A percentile compares a stretch with the other conserved stretches of the same genome.
Evolutionary conservation across 495 filamentous ascomycete species (phyloP).

Genomic region (Chlorociboria aeruginascens): DNA sequence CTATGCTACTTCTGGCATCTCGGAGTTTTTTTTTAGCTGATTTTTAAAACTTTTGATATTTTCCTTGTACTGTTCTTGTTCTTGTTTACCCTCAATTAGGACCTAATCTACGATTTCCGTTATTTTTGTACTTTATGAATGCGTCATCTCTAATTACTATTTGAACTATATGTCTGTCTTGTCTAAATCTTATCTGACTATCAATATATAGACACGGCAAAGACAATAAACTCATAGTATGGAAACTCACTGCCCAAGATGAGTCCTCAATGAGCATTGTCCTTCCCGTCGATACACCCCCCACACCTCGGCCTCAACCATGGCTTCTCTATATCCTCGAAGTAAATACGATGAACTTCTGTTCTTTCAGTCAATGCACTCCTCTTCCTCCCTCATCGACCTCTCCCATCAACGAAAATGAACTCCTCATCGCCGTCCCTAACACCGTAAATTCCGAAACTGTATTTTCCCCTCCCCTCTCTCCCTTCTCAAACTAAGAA

Average conservation of each 20-base stretch:
- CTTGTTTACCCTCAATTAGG: no score
- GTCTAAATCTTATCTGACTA: conserved; percentile 1
- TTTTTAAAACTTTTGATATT: no score
- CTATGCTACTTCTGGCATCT: no score
- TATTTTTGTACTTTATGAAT: no score
- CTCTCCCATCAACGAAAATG: conserved; percentile 10
- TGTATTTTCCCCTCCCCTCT: conserved; percentile 26
- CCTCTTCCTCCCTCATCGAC: neutral
- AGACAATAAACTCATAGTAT: conserved; percentile 78
- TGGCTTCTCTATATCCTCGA: conserved; percentile 76
- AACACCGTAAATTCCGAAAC: conserved; percentile 66
- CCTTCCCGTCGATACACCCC: conserved; percentile 53
- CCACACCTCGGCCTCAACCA: conserved; percentile 45
- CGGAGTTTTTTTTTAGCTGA: no score
- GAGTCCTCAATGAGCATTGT: conserved; percentile 51
- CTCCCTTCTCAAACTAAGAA: neutral
- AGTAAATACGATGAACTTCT: conserved; percentile 94
- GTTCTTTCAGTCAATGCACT: conserved; percentile 48
- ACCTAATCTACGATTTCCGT: no score
- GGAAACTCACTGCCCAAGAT: conserved; percentile 56
- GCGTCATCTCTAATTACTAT: no score
- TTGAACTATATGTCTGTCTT: neutral
- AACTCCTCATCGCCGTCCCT: conserved; percentile 59
- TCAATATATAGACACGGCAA: conserved; percentile 59
- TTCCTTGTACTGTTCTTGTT: no score